Conservation (phyloP, 2,329 filamentous ascomycete genomes). For the Penicillium polonicum region DNA sequence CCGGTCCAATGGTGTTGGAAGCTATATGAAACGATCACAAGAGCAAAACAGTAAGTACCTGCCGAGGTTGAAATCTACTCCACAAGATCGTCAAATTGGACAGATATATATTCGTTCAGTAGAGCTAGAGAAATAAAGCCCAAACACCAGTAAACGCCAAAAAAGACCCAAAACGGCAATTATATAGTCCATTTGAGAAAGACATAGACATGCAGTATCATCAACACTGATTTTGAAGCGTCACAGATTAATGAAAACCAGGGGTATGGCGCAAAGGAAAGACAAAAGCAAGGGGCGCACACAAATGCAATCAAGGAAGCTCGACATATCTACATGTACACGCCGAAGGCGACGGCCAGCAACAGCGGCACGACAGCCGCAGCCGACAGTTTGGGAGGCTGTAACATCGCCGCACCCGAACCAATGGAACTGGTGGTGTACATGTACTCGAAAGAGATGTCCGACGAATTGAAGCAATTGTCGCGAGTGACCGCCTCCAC, state of each 20-base stretch:
- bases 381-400: slow-evolving; percentile 16
- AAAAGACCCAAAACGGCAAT: neutral
- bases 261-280: slow-evolving; percentile 23
- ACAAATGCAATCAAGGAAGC: slow-evolving; percentile 18
- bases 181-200: neutral
- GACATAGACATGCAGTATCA: slow-evolving; percentile 5
- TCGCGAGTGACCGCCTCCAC: slow-evolving; percentile 71
- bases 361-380: slow-evolving; percentile 27
- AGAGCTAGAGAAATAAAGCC: neutral
- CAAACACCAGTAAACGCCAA: slow-evolving; percentile 5
- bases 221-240: slow-evolving; percentile 13
- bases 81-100: neutral
- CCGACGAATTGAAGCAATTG: slow-evolving; percentile 86
- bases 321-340: slow-evolving; percentile 18
- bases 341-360: slow-evolving; percentile 23
- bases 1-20: neutral
- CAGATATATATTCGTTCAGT: neutral
- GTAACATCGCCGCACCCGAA: slow-evolving; percentile 23
- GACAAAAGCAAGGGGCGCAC: slow-evolving; percentile 14
- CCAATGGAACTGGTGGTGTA: slow-evolving; percentile 51
- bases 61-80: neutral
- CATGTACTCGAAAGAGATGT: slow-evolving; percentile 73
- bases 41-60: neutral
- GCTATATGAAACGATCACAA: too few species aligned
- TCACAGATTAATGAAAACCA: slow-evolving; percentile 14